Percentiles rank a stretch among this genome's conserved stretches.
phyloP scores from a whole-genome alignment of 192 early-diverging fungal species.

The Polychytrium aggregatum region DNA sequence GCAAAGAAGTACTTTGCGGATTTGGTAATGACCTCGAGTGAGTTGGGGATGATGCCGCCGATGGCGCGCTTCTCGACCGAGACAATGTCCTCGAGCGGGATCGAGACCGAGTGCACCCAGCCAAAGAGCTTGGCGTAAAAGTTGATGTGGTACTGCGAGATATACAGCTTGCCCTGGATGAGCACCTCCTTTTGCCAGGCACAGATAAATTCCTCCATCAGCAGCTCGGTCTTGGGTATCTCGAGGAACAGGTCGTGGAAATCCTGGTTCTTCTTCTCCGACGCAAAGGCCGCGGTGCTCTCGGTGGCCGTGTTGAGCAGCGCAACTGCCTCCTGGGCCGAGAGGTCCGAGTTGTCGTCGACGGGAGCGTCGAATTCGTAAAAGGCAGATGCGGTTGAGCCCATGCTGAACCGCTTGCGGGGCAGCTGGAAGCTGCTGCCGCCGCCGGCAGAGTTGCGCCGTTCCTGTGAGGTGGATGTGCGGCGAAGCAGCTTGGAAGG shows the following conservation, averaged over 20 bases:
- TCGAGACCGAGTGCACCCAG: conserved; percentile 22
- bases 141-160: conserved; percentile 19
- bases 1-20: conserved; percentile 30
- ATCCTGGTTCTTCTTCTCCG: conserved; percentile 25
- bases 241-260: conserved; percentile 33
- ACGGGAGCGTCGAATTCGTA: no score
- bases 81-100: conserved; percentile 23
- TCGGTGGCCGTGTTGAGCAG: not conserved
- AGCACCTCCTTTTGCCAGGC: conserved; percentile 39
- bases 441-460: no score
- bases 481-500: no score
- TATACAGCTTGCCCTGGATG: conserved; percentile 35
- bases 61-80: conserved; percentile 28
- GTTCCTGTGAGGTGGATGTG: no score
- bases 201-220: conserved; percentile 32
- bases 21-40: conserved; percentile 26
- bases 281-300: conserved; percentile 4
- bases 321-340: conserved; percentile 5
- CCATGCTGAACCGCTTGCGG: no score
- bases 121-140: conserved; percentile 37
- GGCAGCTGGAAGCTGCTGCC: no score
- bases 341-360: no score
- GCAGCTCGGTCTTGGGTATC: conserved; percentile 17
- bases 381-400: no score
- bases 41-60: conserved; percentile 32